Evolutionary conservation across 2,329 filamentous ascomycete genomes (phyloP), one percentile per base, ranked within the genome.

Genomic region (Ceratocystis colombiana): DNA sequence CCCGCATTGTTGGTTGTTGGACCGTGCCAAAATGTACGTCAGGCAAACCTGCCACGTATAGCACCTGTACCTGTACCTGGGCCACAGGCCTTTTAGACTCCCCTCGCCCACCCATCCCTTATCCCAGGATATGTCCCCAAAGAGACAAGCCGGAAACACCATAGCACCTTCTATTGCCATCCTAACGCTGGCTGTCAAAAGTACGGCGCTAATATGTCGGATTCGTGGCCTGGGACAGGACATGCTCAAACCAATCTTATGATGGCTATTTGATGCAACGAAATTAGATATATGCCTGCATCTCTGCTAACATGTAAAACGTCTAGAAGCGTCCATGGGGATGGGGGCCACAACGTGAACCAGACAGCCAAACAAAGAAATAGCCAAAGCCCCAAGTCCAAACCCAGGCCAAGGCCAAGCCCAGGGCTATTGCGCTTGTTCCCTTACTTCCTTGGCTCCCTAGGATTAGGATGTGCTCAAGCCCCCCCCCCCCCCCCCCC

Each of bases 381-480:
- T 25, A 53, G 20, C 20, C 48, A 25, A 20, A n/a, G 45, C n/a
- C 20, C 48, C 22, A 22, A 50, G 46, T 10, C 6, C 46, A 50
- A 50, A 33, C 33, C 33, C 33, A 33, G 17, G 15, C 7, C 45
- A 48, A 20, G 45, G 45, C 45, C 25, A 57, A 15, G 53, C 28
- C 25, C 53, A 30, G n/a, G 53, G 53, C 25, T 30, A 59, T 33
- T 33, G 53, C 28, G 53, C 28, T 8, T 59, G 53, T 33, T 57
- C 53, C 53, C 28, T 59, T 59, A 12, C 53, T 59, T 33, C 25
- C 53, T 59, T 59, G 53, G 53, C 25, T 30, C 20, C 20, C 48
- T 30, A 3, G 53, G 25, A 59, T 30, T 30, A 59, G 53, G 53
- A 59, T 17, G 28, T 12, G 53, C 53, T 17, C 17, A 59, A 37